Conservation (phyloP, 768 basidiomycete species). For the Rhodotorula kratochvilovae region DNA sequence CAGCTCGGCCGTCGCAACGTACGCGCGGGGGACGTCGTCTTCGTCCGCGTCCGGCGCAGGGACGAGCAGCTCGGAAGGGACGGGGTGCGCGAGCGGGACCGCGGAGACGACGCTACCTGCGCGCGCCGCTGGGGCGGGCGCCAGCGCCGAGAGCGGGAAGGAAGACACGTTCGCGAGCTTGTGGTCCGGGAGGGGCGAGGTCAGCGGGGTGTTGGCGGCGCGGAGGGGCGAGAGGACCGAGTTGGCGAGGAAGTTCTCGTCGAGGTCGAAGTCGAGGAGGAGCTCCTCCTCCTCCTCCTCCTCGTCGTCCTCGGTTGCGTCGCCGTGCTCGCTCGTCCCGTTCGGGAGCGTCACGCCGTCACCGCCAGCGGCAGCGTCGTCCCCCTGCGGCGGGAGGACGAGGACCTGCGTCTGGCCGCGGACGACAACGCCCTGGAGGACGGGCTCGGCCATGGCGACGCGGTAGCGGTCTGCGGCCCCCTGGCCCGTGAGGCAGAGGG, state of each 20-base stretch:
- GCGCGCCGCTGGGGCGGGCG: neutral
- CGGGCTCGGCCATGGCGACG: constrained; percentile 64
- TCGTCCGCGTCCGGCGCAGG: constrained; percentile 27
- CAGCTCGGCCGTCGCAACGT: constrained; percentile 26
- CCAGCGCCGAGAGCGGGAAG: constrained; percentile 14
- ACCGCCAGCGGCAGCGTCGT: neutral
- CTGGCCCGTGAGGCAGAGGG: neutral
- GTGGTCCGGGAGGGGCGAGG: neutral
- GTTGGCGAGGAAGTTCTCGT: constrained; percentile 36
- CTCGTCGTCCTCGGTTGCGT: neutral
- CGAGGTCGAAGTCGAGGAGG: constrained; percentile 38
- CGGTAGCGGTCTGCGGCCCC: constrained; percentile 30
- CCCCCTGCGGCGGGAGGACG: constrained; percentile 23
- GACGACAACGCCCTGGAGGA: constrained; percentile 61
- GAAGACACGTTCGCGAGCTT: neutral
- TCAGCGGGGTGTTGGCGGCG: constrained; percentile 1
- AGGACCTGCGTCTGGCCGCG: constrained; percentile 25
- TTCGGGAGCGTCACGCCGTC: neutral
- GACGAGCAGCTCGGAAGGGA: constrained; percentile 17
- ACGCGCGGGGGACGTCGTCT: constrained; percentile 30
- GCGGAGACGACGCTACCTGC: neutral
- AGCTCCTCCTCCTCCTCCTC: constrained; percentile 14
- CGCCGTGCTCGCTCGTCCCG: neutral
- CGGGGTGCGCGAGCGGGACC: neutral
- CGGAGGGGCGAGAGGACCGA: constrained; percentile 28